These are phyloP conservation scores for Diaporthe amygdali DNA, from an alignment of 2,329 filamentous ascomycete species.

Conservation along the genomic window DNA sequence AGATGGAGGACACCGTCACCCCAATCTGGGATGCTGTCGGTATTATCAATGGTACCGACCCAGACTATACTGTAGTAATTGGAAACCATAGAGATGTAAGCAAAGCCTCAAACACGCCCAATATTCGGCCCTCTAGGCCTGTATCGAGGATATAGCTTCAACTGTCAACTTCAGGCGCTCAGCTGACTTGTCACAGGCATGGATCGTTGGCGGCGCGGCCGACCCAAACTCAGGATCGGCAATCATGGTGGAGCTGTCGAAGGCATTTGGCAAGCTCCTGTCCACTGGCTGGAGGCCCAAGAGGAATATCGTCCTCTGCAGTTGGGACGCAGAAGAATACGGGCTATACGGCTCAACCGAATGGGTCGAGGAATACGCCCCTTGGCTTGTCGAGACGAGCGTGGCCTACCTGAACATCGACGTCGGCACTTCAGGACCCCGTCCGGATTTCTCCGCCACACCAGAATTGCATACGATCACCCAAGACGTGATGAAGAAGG, in stretches of 20 bases:
- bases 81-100: conserved; percentile 64
- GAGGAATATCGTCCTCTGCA: conserved; percentile 75
- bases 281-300: conserved; percentile 82
- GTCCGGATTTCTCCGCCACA: not conserved
- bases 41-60: conserved; percentile 83
- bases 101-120: not conserved
- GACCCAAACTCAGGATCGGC: conserved; percentile 85
- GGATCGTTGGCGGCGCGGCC: conserved; percentile 82
- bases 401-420: conserved; percentile 5
- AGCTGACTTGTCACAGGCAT: conserved; percentile 38
- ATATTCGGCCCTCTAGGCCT: not conserved
- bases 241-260: conserved; percentile 76
- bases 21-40: conserved; percentile 93
- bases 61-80: conserved; percentile 83
- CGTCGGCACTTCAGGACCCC: not conserved
- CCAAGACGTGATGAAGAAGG: conserved; percentile 9
- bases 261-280: conserved; percentile 73
- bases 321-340: conserved; percentile 86
- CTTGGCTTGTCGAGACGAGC: conserved; percentile 68
- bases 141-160: not conserved
- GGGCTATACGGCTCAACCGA: conserved; percentile 86
- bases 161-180: not conserved
- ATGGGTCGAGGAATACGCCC: conserved; percentile 89
- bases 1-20: conserved; percentile 44
- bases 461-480: conserved; percentile 2